phyloP scores from a whole-genome alignment of 2,329 filamentous ascomycete genomes.

The Fusarium fujikuroi region DNA sequence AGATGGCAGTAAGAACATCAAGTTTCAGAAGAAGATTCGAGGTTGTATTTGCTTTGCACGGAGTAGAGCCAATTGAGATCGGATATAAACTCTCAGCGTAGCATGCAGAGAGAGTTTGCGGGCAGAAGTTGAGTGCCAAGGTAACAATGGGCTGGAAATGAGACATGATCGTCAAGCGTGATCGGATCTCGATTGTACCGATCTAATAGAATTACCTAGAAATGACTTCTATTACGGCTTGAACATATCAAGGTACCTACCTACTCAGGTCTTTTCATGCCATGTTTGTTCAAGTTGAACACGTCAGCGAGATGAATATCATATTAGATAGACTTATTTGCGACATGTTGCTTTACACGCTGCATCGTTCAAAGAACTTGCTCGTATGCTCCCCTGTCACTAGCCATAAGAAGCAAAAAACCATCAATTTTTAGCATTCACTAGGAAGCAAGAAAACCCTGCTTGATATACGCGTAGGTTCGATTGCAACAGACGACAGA shows the following conservation, averaged over 20 bases:
- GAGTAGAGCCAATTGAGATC: neutral
- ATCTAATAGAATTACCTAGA: constrained; percentile 1
- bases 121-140: neutral
- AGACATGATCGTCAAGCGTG: constrained; percentile 9
- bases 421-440: neutral
- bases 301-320: neutral
- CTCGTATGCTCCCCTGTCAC: neutral
- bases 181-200: constrained; percentile 41
- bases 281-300: neutral
- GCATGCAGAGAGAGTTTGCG: constrained; percentile 7
- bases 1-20: neutral
- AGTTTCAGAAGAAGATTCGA: neutral
- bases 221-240: neutral
- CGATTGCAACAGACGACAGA: neutral
- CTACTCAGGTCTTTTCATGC: neutral
- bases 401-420: neutral
- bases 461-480: neutral
- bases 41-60: neutral
- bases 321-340: neutral
- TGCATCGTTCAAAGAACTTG: neutral
- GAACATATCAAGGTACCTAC: neutral
- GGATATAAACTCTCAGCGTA: neutral
- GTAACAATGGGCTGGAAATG: constrained; percentile 1
- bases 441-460: neutral
- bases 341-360: neutral